Conservation (phyloP, 208 protist species). For the Plasmodiophora brassicae region DNA sequence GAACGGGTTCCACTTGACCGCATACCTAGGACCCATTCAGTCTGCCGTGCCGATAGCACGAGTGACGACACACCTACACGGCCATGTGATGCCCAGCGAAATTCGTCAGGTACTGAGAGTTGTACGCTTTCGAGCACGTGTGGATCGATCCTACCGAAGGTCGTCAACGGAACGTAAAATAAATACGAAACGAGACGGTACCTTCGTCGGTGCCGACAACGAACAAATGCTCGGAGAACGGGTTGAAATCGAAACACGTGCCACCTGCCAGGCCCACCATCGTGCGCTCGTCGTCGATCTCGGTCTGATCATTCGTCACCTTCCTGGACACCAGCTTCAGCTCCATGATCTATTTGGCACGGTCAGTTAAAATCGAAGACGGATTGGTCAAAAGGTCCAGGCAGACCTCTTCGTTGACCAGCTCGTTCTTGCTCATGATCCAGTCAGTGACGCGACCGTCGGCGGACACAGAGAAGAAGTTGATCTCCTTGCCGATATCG, state of each 20-base stretch:
- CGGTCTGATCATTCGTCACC: neutral
- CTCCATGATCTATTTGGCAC: constrained; percentile 42
- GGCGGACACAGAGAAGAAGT: constrained; percentile 87
- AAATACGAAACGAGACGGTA: neutral
- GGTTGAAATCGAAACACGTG: constrained; percentile 90
- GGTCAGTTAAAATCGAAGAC: neutral
- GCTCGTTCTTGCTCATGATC: constrained; percentile 85
- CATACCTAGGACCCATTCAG: constrained; percentile 32
- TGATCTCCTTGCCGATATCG: constrained; percentile 66
- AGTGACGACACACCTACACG: constrained; percentile 71
- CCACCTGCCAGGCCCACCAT: constrained; percentile 75
- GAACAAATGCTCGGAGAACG: constrained; percentile 72
- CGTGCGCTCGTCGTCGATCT: constrained; percentile 35
- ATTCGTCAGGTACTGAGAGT: constrained; percentile 81
- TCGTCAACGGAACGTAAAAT: neutral
- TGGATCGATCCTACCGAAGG: constrained; percentile 60
- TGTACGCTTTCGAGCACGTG: constrained; percentile 89
- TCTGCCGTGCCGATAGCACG: neutral
- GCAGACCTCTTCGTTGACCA: constrained; percentile 80
- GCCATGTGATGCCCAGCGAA: constrained; percentile 80
- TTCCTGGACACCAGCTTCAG: constrained; percentile 47
- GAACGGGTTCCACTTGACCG: constrained; percentile 87
- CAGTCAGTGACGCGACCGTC: constrained; percentile 86
- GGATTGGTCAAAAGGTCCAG: neutral
- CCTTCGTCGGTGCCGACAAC: constrained; percentile 92